phyloP scores from a whole-genome alignment of 495 filamentous ascomycete genomes.

The Thermothielavioides terrestris region DNA sequence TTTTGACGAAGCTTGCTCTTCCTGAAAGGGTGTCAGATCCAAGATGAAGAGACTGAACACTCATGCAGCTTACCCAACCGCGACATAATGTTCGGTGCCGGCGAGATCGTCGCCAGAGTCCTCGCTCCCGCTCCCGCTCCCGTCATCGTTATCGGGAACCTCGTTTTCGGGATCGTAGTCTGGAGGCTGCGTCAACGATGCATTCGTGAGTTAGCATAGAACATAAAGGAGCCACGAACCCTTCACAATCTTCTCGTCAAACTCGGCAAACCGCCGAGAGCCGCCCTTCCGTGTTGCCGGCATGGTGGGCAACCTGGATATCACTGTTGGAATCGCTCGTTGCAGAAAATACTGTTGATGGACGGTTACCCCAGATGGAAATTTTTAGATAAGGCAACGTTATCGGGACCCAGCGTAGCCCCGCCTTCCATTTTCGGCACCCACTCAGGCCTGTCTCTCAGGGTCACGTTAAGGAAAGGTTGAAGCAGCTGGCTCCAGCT shows the following conservation, averaged over 20 bases:
- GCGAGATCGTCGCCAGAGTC: conserved; percentile 42
- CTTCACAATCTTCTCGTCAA: conserved; percentile 32
- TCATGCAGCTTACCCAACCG: conserved; percentile 53
- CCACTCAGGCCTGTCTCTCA: no score
- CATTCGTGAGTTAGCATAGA: no score
- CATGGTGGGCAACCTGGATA: conserved; percentile 25
- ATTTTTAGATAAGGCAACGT: no score
- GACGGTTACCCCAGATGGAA: conserved; percentile 16
- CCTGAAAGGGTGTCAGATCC: conserved; percentile 32
- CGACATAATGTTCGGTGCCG: conserved; percentile 75
- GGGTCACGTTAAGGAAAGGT: no score
- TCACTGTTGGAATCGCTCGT: neutral
- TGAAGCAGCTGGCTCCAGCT: no score
- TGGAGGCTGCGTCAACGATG: conserved; percentile 26
- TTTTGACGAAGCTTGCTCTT: conserved; percentile 79
- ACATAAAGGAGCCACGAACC: conserved; percentile 16
- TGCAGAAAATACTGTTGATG: neutral
- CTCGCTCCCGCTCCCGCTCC: conserved; percentile 52
- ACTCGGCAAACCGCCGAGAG: conserved; percentile 33
- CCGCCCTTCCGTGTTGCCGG: conserved; percentile 22
- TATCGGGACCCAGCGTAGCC: no score
- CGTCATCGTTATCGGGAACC: conserved; percentile 38
- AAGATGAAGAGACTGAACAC: neutral
- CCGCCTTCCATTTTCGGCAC: no score
- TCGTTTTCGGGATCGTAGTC: conserved; percentile 87